Conservation (phyloP, 495 filamentous ascomycete species). For the Tetracladium setigerum region DNA sequence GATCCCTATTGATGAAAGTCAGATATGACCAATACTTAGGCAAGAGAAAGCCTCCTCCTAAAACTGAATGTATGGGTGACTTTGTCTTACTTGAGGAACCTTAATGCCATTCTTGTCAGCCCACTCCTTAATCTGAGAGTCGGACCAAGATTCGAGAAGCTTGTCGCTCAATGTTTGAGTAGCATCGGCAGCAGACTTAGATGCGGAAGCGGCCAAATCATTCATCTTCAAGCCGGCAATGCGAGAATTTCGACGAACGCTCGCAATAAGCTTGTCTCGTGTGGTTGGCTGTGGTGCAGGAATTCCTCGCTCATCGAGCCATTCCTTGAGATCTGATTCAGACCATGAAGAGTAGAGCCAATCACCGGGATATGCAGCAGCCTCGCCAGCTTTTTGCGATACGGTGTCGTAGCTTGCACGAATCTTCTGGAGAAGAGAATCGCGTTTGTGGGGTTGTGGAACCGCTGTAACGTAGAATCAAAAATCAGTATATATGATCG, state of each 20-base stretch:
- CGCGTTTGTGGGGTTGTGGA: constrained; percentile 79
- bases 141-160: constrained; percentile 84
- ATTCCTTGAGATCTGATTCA: constrained; percentile 60
- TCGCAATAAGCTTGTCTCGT: constrained; percentile 81
- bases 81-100: constrained; percentile 82
- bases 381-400: constrained; percentile 79
- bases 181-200: constrained; percentile 58
- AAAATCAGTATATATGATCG: background rate
- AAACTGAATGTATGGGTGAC: constrained; percentile 24
- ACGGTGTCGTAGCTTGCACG: constrained; percentile 75
- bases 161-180: constrained; percentile 69
- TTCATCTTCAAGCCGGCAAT: constrained; percentile 60
- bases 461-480: constrained; percentile 19
- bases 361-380: constrained; percentile 80
- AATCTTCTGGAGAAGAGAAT: constrained; percentile 66
- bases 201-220: constrained; percentile 50
- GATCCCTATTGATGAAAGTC: too few species aligned
- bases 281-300: constrained; percentile 79
- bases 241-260: constrained; percentile 84
- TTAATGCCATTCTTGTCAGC: constrained; percentile 66
- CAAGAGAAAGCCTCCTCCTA: too few species aligned
- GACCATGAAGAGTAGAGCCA: constrained; percentile 92
- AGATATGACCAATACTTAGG: too few species aligned
- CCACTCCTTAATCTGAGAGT: constrained; percentile 72
- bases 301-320: constrained; percentile 84